phyloP scores from a whole-genome alignment of 2,329 filamentous ascomycete genomes.

The Diaporthe citri region DNA sequence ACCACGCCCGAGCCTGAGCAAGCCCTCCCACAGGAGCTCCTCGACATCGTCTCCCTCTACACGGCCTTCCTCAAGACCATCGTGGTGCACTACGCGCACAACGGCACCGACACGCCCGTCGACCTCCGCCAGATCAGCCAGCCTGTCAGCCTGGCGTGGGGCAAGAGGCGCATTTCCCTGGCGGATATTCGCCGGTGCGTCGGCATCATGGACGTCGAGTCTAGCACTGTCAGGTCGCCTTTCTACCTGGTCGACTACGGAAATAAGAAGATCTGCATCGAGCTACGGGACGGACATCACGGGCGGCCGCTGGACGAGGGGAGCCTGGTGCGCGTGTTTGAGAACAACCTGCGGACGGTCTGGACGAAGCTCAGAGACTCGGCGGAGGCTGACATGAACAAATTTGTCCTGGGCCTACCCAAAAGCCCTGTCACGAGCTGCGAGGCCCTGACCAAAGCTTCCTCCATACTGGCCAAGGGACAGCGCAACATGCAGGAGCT shows the following conservation, averaged over 20 bases:
- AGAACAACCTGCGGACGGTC: slow-evolving; percentile 60
- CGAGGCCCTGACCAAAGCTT: slow-evolving; percentile 64
- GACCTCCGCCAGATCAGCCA: slow-evolving; percentile 73
- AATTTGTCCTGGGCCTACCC: slow-evolving; percentile 70
- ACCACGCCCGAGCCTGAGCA: slow-evolving; percentile 39
- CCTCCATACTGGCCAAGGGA: slow-evolving; percentile 73
- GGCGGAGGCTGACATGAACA: slow-evolving; percentile 50
- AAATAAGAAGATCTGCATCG: slow-evolving; percentile 69
- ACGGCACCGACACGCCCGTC: slow-evolving; percentile 71
- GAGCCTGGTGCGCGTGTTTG: slow-evolving; percentile 67
- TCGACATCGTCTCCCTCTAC: slow-evolving; percentile 74
- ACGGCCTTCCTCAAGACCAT: slow-evolving; percentile 76
- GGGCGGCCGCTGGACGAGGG: slow-evolving; percentile 61
- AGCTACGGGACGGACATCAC: slow-evolving; percentile 59
- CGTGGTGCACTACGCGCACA: slow-evolving; percentile 77
- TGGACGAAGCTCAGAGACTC: slow-evolving; percentile 54
- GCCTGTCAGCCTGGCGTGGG: slow-evolving; percentile 77
- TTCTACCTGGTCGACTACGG: slow-evolving; percentile 62
- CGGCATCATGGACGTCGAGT: slow-evolving; percentile 65
- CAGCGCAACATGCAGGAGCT: slow-evolving; percentile 78
- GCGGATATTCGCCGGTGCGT: slow-evolving; percentile 77
- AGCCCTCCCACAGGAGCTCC: slow-evolving; percentile 64
- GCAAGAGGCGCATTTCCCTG: slow-evolving; percentile 74
- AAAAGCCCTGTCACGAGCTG: slow-evolving; percentile 65
- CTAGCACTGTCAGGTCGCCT: slow-evolving; percentile 14